A percentile compares a stretch with the other conserved stretches of the same genome.
These are phyloP conservation scores for Massarina eburnea DNA, from an alignment of 2,329 filamentous ascomycete species.

Conservation along the genomic window DNA sequence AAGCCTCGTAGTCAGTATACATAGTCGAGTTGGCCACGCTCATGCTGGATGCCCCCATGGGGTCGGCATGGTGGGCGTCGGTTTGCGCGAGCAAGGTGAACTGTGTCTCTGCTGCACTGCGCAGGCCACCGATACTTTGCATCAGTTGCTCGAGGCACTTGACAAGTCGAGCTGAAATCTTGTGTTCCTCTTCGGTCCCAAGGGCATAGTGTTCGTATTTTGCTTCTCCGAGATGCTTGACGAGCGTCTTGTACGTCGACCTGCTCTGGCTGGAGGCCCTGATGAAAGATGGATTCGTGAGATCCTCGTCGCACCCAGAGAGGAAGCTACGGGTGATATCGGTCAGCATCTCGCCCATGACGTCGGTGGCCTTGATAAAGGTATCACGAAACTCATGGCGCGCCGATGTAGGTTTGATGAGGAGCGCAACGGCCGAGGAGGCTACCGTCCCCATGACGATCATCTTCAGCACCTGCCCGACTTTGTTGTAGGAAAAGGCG, in stretches of 20 bases:
- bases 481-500: slow-evolving; percentile 78
- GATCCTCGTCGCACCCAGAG: slow-evolving; percentile 76
- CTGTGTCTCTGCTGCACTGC: slow-evolving; percentile 86
- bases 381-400: slow-evolving; percentile 71
- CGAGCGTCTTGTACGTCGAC: slow-evolving; percentile 68
- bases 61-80: slow-evolving; percentile 20
- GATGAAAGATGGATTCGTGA: slow-evolving; percentile 67
- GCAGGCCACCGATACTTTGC: slow-evolving; percentile 85
- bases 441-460: slow-evolving; percentile 60
- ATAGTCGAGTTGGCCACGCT: slow-evolving; percentile 25
- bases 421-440: slow-evolving; percentile 56
- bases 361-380: slow-evolving; percentile 71
- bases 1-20: slow-evolving; percentile 24
- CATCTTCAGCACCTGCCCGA: slow-evolving; percentile 67
- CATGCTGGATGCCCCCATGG: slow-evolving; percentile 15
- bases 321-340: slow-evolving; percentile 82
- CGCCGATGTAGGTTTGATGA: slow-evolving; percentile 78
- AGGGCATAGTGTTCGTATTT: slow-evolving; percentile 86
- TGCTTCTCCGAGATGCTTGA: slow-evolving; percentile 78
- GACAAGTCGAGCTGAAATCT: slow-evolving; percentile 75
- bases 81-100: slow-evolving; percentile 77
- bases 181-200: slow-evolving; percentile 77
- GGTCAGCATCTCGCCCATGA: slow-evolving; percentile 78
- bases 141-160: slow-evolving; percentile 82
- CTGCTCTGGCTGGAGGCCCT: slow-evolving; percentile 66